Base-by-base conservation (phyloP, 306 rosid genomes). In the Vigna angularis region DNA sequence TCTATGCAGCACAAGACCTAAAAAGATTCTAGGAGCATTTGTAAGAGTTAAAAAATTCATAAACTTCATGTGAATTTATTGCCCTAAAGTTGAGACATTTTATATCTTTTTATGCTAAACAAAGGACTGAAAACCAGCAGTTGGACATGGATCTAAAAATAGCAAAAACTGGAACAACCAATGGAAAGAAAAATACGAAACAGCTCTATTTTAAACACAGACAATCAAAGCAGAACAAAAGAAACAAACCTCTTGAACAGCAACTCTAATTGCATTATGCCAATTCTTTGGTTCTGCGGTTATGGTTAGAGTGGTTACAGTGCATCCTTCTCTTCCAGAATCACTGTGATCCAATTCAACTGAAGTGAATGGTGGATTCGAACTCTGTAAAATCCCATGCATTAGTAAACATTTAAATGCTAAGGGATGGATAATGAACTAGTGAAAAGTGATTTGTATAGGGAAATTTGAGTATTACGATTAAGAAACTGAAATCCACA, bases 281-380 rank as follows among this genome's bases (percentile, higher is more conserved):
- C 98, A 95, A 87, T 93, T 93, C 83, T 88, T 93, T 17, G 99
- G 99, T 84, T 93, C 99, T 32, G 99, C 98, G 64, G 88, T 91
- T 79, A 95, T 93, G 49, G 98, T 95, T 69, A 95, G 99, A 77
- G 99, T 95, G 67, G 99, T 95, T 84, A 95, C 99, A 10, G 99
- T 95, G 72, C 99, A 95, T 82, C 98, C 99, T 87, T 95, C 99
- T 88, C 99, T 87, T 85, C 99, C 99, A 73, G 99, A 95, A 86
- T 95, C 99, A 84, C 99, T 95, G 83, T 95, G 99, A 74, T 95
- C 99, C 88, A 95, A 86, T 85, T 95, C 98, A 79, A 95, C 90
- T 75, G 99, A 91, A 57, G 99, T 93, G 86, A 95, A 95, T 14
- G 99, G 99, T 55, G 99, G 99, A 84, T 95, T 93, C 77, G 97